phyloP scores from a whole-genome alignment of 2,329 filamentous ascomycete genomes.

The Akanthomyces muscarius region DNA sequence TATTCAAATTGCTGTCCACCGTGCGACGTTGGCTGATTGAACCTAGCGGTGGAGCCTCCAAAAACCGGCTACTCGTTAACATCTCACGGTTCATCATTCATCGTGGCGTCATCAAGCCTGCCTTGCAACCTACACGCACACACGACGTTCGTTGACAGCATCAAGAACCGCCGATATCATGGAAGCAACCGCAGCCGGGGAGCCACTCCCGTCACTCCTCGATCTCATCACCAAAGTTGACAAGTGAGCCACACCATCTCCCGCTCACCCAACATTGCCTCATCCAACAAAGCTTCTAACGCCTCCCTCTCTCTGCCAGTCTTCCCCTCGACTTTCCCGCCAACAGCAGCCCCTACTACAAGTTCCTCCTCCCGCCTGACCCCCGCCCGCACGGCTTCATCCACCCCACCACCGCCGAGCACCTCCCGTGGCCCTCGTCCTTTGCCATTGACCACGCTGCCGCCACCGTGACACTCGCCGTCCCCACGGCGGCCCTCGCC shows the following conservation, averaged over 20 bases:
- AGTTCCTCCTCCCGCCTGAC: slow-evolving; percentile 43
- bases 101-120: too few relatives aligned
- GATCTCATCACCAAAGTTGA: slow-evolving; percentile 27
- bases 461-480: slow-evolving; percentile 31
- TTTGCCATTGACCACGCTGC: slow-evolving; percentile 34
- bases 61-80: too few relatives aligned
- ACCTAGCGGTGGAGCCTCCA: too few relatives aligned
- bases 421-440: slow-evolving; percentile 43
- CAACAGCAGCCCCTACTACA: slow-evolving; percentile 38
- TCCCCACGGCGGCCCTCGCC: slow-evolving; percentile 28
- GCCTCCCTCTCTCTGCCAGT: slow-evolving; percentile 27
- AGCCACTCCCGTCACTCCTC: slow-evolving; percentile 10
- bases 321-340: slow-evolving; percentile 44
- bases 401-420: slow-evolving; percentile 39
- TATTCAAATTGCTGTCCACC: too few relatives aligned
- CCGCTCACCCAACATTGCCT: slow-evolving; percentile 14
- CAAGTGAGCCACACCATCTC: slow-evolving; percentile 32
- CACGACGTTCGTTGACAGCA: too few relatives aligned
- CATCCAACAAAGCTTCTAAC: background rate
- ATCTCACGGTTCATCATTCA: too few relatives aligned
- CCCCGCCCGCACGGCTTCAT: slow-evolving; percentile 47
- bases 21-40: too few relatives aligned
- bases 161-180: background rate
- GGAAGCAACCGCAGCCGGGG: background rate
- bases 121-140: too few relatives aligned